Evolutionary conservation across 2,329 filamentous ascomycete species (phyloP).

Genomic region (Blastomyces parvus): DNA sequence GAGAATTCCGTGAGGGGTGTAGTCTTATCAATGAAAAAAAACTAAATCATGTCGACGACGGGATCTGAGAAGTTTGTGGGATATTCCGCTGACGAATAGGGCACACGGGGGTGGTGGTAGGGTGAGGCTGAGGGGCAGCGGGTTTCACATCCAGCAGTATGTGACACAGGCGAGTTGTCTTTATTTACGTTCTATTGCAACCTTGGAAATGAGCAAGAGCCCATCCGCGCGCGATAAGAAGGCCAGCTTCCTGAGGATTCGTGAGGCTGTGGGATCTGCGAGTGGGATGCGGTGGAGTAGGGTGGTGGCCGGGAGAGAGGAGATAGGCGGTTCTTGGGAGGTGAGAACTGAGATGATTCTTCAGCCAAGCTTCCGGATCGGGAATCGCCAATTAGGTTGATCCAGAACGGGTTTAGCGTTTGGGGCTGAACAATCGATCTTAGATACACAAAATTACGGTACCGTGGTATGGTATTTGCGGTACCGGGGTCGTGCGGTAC

Average conservation of each 20-base stretch:
- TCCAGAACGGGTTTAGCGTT: not conserved
- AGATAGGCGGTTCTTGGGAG: not conserved
- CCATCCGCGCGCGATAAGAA: slow-evolving; percentile 4
- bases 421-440: not conserved
- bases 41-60: slow-evolving; percentile 2
- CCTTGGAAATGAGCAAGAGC: not conserved
- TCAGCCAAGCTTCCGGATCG: too few relatives aligned
- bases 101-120: not conserved
- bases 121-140: not conserved
- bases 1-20: not conserved
- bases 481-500: too few relatives aligned
- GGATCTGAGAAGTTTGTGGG: not conserved
- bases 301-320: not conserved
- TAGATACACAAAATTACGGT: not conserved
- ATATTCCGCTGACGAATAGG: not conserved
- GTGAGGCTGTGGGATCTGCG: not conserved
- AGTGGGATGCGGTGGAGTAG: not conserved
- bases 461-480: not conserved
- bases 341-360: not conserved
- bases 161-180: not conserved
- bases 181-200: not conserved
- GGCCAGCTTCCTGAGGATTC: slow-evolving; percentile 2
- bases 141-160: not conserved
- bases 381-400: too few relatives aligned
- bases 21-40: not conserved